Evolutionary conservation across 495 filamentous ascomycete species (phyloP).

Genomic region (Neurospora tetrasperma): DNA sequence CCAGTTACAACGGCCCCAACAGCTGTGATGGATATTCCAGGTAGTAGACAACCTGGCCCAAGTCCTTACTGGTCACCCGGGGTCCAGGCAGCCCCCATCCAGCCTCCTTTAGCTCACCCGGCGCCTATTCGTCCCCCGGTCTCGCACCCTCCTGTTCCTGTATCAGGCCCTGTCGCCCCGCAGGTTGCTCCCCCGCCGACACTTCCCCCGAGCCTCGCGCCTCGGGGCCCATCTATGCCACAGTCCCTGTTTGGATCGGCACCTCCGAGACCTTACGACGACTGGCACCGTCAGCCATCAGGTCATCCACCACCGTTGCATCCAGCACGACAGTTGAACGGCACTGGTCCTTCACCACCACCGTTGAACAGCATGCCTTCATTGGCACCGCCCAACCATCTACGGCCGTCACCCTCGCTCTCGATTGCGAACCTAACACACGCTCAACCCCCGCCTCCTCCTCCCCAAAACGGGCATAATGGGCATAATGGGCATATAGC

Average conservation of each 20-base stretch:
- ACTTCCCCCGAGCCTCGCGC: slow-evolving; percentile 16
- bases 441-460: slow-evolving; percentile 23
- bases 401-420: slow-evolving; percentile 27
- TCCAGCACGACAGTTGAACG: slow-evolving; percentile 30
- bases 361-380: slow-evolving; percentile 24
- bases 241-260: slow-evolving; percentile 17
- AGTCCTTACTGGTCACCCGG: slow-evolving; percentile 14
- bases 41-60: slow-evolving; percentile 10
- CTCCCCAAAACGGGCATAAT: slow-evolving; percentile 25
- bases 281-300: slow-evolving; percentile 29
- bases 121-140: slow-evolving; percentile 12
- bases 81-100: slow-evolving; percentile 6
- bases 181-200: slow-evolving; percentile 24
- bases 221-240: slow-evolving; percentile 21
- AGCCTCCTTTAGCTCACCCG: slow-evolving; percentile 6
- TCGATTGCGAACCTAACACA: slow-evolving; percentile 19
- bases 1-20: not conserved
- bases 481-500: slow-evolving; percentile 32
- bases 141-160: slow-evolving; percentile 13
- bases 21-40: not conserved
- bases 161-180: slow-evolving; percentile 32
- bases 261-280: slow-evolving; percentile 16
- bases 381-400: slow-evolving; percentile 31
- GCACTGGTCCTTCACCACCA: slow-evolving; percentile 24
- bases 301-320: slow-evolving; percentile 25